These are phyloP conservation scores for Volvox africanus DNA, from an alignment of 139 green algal genomes.

Conservation along the genomic window DNA sequence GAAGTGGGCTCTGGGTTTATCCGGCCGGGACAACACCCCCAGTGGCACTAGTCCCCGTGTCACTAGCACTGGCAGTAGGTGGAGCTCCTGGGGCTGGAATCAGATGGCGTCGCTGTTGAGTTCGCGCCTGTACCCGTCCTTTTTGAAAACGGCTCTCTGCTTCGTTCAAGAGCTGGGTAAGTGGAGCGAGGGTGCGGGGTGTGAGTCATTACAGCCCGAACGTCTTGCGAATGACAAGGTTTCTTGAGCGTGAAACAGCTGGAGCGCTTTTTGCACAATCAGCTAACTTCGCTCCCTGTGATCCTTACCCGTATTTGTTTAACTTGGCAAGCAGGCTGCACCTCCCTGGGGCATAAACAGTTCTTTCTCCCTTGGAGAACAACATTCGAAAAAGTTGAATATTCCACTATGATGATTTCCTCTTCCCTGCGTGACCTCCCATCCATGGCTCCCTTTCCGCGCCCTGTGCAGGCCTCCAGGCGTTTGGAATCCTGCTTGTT, in stretches of 20 bases:
- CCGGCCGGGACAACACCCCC: neutral
- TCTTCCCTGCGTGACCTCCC: neutral
- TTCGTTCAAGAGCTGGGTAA: conserved; percentile 20
- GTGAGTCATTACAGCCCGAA: neutral
- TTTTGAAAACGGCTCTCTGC: neutral
- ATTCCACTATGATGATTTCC: neutral
- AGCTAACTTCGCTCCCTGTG: neutral
- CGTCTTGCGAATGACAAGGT: neutral
- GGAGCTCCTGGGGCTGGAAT: neutral
- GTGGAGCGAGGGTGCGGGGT: neutral
- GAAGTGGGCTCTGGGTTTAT: neutral
- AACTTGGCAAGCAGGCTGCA: neutral
- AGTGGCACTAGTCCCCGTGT: neutral
- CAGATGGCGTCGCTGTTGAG: neutral
- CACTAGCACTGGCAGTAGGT: neutral
- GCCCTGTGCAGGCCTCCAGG: neutral
- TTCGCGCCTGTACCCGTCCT: neutral
- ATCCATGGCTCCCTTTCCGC: neutral
- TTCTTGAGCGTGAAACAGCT: too few relatives aligned
- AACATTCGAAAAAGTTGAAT: too few relatives aligned
- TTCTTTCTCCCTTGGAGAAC: neutral
- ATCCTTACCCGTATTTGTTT: neutral
- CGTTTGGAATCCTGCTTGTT: neutral
- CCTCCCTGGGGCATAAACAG: too few relatives aligned
- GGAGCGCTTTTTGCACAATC: neutral